These are phyloP conservation scores for Chytriomyces sp. DNA, from an alignment of 192 early-diverging fungal genomes.

Conservation along the genomic window DNA sequence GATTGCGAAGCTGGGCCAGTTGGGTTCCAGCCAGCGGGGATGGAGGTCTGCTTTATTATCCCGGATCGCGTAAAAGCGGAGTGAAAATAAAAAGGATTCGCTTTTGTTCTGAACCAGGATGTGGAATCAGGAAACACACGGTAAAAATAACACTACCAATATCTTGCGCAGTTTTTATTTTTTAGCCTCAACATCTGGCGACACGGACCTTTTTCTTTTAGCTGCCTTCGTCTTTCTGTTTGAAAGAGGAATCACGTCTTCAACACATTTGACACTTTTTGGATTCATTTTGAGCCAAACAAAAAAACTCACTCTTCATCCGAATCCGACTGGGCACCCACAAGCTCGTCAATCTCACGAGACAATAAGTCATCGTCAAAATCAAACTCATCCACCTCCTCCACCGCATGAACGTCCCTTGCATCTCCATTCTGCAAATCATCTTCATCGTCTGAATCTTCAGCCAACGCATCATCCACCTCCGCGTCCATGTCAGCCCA, in stretches of 20 bases:
- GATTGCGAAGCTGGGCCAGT: conserved; percentile 19
- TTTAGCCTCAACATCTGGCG: background rate
- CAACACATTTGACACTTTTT: no score
- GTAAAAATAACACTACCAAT: no score
- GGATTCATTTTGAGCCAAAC: no score
- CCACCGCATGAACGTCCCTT: background rate
- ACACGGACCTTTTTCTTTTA: background rate
- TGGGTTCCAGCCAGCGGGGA: conserved; percentile 17
- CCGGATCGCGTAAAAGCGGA: conserved; percentile 13
- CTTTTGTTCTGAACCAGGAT: no score
- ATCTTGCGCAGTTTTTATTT: background rate
- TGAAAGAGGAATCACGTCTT: conserved; percentile 1
- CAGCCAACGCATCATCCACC: conserved; percentile 16
- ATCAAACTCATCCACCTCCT: background rate
- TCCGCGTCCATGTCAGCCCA: conserved; percentile 36
- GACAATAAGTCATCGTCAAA: background rate
- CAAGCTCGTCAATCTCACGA: background rate
- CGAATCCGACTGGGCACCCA: no score
- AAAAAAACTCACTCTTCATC: no score
- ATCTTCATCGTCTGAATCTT: conserved; percentile 45
- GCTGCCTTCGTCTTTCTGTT: no score
- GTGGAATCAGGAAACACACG: no score
- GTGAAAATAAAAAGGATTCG: conserved; percentile 3
- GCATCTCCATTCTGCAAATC: background rate
- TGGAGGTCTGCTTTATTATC: conserved; percentile 23